Base-by-base conservation (phyloP, 2,329 filamentous ascomycete genomes). In the Exophiala aquamarina region DNA sequence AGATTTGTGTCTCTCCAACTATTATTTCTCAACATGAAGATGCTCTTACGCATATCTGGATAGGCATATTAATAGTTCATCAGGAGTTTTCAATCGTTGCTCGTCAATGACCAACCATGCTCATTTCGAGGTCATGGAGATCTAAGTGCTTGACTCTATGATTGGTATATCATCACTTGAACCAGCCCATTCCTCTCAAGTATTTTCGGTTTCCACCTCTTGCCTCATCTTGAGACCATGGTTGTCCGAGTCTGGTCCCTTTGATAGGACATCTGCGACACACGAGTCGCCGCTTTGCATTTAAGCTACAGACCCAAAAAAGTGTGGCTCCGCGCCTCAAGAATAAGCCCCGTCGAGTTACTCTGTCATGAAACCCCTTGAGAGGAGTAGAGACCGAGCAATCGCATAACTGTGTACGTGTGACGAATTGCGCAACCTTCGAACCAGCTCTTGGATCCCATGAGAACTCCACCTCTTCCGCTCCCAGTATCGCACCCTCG, bases 311-410 rank as follows among this genome's bases (percentile, higher is more conserved):
- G 72, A 75, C 69, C 69, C 68, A 56, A 61, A 61, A 62, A 61
- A 13, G 11, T 52, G 49, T 75, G 75, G 79, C 87, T 86, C 87
- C 89, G 95, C 90, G 91, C 87, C 81, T 90, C 92, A 87, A 96
- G 89, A 96, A 95, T 97, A 90, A 96, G 92, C 92, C 92, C 92
- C 92, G 95, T 97, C 90, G 91, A 95, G 92, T 97, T 94, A 95
- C 88, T 78, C 72, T 69, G 66, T 64, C 8, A 31, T 28, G 17
- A 28, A 58, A 45, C 57, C 57, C 57, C 47, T 52, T 44, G 51
- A 51, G 62, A 61, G 60, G 58, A 50, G 52, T 36, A 51, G 56
- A 54, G 61, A 66, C 73, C 66, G 74, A 63, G 87, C 89, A 95
- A 96, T 95, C 92, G 91, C 92, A 96, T 97, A 84, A 86, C 92